Evolutionary conservation across 306 rosid genomes (phyloP).

Genomic region (Prunus mongolica): DNA sequence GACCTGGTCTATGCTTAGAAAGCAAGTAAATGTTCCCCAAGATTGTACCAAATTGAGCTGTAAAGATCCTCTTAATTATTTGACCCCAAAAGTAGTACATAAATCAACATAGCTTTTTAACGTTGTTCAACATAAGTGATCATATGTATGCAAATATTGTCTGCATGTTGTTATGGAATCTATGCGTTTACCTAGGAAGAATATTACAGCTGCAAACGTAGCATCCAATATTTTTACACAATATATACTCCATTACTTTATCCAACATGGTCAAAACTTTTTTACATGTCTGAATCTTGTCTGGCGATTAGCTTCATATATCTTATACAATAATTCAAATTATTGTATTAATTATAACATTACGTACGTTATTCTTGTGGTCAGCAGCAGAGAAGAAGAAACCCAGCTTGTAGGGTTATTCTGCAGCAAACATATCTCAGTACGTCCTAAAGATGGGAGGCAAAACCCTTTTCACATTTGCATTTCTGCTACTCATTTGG

Average conservation of each 20-base stretch:
- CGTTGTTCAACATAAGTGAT: not conserved
- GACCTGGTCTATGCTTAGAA: not conserved
- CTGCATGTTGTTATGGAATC: constrained; percentile 7
- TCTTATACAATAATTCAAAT: not conserved
- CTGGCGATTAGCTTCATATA: not conserved
- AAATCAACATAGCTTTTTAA: not conserved
- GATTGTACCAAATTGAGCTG: constrained; percentile 20
- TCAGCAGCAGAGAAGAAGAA: not conserved
- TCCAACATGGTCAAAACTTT: not conserved
- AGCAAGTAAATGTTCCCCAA: constrained; percentile 16
- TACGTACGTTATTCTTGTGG: not conserved
- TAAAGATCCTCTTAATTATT: constrained; percentile 12
- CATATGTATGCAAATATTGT: not conserved
- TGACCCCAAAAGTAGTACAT: not conserved
- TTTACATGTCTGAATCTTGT: not conserved
- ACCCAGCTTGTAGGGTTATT: not conserved
- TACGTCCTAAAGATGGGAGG: not conserved
- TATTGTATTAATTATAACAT: not conserved
- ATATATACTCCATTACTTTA: not conserved
- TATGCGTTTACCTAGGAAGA: not conserved
- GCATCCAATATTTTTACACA: not conserved
- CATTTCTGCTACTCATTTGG: not conserved
- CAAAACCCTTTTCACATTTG: not conserved
- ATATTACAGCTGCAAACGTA: not conserved
- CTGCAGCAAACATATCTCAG: not conserved